phyloP scores from a whole-genome alignment of 75 land plant species.

The Pinus tabuliformis region DNA sequence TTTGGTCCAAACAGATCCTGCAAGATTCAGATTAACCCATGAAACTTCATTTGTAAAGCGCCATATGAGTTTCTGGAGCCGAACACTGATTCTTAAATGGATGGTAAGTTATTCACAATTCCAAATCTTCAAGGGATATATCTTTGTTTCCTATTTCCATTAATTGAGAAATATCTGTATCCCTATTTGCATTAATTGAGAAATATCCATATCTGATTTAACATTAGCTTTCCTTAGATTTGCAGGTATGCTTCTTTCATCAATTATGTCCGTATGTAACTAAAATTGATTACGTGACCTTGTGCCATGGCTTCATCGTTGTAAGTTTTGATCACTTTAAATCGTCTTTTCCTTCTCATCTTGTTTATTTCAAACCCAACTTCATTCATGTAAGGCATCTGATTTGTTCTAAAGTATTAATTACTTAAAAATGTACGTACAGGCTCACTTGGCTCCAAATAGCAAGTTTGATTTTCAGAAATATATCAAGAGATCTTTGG shows the following conservation, averaged over 20 bases:
- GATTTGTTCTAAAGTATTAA: constrained; percentile 47
- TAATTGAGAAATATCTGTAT: no score
- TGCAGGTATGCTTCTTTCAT: constrained; percentile 82
- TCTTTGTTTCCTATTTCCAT: background rate
- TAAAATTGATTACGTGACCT: constrained; percentile 70
- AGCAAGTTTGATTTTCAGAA: constrained; percentile 51
- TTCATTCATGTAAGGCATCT: background rate
- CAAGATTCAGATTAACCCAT: constrained; percentile 43
- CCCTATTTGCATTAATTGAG: background rate
- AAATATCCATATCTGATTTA: background rate
- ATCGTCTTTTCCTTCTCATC: background rate
- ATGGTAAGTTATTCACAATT: constrained; percentile 34
- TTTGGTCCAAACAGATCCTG: constrained; percentile 23
- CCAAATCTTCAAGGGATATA: background rate
- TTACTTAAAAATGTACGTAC: constrained; percentile 24
- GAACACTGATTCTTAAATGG: constrained; percentile 37
- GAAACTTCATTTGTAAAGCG: constrained; percentile 45
- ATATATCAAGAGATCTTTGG: constrained; percentile 57
- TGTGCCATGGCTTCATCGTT: constrained; percentile 78
- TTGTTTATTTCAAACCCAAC: background rate
- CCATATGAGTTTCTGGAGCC: constrained; percentile 46
- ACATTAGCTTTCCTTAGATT: background rate
- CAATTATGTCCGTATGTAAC: constrained; percentile 73
- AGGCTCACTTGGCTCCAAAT: constrained; percentile 65
- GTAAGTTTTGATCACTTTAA: constrained; percentile 27